Percentiles rank a stretch among this genome's conserved stretches.
phyloP scores from a whole-genome alignment of 805 yeast genomes.

The Aciculoconidium aculeatum region DNA sequence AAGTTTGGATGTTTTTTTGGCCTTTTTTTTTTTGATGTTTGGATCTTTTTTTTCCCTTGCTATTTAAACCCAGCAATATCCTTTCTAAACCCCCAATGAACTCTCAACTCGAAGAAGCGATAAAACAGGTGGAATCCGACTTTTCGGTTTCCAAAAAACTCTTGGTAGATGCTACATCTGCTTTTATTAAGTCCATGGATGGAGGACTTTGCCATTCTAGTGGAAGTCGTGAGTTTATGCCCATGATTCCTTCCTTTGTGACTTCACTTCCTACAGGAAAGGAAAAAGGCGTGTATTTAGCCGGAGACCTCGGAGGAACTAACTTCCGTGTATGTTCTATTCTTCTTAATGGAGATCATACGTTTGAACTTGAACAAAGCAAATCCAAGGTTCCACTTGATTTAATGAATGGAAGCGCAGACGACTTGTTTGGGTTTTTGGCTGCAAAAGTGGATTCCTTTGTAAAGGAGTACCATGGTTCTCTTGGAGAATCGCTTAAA shows the following conservation, averaged over 20 bases:
- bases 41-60: no score
- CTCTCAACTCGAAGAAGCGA: slow-evolving; percentile 15
- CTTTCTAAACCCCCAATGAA: slow-evolving; percentile 9
- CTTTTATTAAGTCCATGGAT: slow-evolving; percentile 57
- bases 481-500: slow-evolving; percentile 37
- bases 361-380: slow-evolving; percentile 69
- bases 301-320: slow-evolving; percentile 96
- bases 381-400: slow-evolving; percentile 78
- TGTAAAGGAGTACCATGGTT: slow-evolving; percentile 56
- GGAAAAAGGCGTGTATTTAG: slow-evolving; percentile 77
- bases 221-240: slow-evolving; percentile 42
- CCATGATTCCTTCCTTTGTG: slow-evolving; percentile 93
- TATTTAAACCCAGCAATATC: no score
- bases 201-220: slow-evolving; percentile 46
- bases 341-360: slow-evolving; percentile 65
- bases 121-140: slow-evolving; percentile 32
- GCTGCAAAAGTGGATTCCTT: slow-evolving; percentile 68
- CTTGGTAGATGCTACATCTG: slow-evolving; percentile 43
- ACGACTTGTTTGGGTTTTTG: slow-evolving; percentile 65
- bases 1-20: no score
- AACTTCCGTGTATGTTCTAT: slow-evolving; percentile 94
- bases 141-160: slow-evolving; percentile 39
- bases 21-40: no score
- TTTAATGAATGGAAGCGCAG: slow-evolving; percentile 56
- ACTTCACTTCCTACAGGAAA: slow-evolving; percentile 80